These are phyloP conservation scores for Hanseniaspora taiwanica DNA, from an alignment of 805 yeast species.

Conservation along the genomic window DNA sequence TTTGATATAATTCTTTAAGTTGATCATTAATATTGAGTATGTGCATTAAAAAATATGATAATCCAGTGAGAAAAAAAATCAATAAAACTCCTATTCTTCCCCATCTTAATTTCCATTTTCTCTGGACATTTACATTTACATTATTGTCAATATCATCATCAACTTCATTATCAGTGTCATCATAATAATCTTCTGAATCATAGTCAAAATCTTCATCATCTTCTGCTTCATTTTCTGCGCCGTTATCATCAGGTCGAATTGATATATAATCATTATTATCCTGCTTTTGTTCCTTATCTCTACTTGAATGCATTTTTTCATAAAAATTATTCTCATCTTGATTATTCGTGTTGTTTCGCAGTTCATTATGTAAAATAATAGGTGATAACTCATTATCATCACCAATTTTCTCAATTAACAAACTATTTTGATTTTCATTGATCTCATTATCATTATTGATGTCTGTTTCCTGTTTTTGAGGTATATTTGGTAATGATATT, in stretches of 20 bases:
- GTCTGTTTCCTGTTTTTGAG: background rate
- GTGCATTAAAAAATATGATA: background rate
- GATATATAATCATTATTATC: too few species aligned
- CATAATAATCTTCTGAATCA: background rate
- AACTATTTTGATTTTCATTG: background rate
- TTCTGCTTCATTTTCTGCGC: too few species aligned
- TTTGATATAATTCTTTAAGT: constrained; percentile 7
- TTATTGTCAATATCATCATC: background rate
- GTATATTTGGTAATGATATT: background rate
- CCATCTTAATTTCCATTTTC: background rate
- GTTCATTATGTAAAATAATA: too few species aligned
- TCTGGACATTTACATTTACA: too few species aligned
- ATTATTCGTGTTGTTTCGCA: too few species aligned
- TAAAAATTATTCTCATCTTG: too few species aligned
- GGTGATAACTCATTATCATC: too few species aligned
- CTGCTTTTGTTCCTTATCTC: too few species aligned
- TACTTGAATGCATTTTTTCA: too few species aligned
- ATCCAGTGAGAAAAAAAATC: background rate
- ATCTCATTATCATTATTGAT: background rate
- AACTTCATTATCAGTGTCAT: background rate
- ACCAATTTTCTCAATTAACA: background rate
- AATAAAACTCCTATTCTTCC: too few species aligned
- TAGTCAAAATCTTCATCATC: too few species aligned
- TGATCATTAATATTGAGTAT: background rate
- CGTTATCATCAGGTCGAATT: too few species aligned